Base-by-base conservation (phyloP, 192 early-diverging fungal species). In the Backusella westeae region DNA sequence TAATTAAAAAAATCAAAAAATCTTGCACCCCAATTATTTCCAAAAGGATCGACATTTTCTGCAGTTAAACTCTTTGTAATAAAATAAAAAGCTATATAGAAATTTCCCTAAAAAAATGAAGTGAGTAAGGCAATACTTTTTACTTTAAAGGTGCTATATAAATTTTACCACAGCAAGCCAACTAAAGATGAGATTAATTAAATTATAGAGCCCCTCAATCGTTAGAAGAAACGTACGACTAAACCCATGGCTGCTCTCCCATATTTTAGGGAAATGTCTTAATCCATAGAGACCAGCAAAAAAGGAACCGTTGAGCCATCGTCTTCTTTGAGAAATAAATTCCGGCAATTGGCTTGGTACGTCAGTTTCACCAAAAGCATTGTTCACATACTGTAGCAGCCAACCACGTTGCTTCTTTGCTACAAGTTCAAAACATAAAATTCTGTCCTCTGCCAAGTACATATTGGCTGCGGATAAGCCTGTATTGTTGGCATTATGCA, bases 1-100 rank as follows among this genome's bases (percentile, higher is more conserved):
- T 90, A 85, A 7, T 90, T 86, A 72, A 96, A 86, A 3, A 93
- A 77, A 69, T 88, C 81, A 80, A 93, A 92, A 0, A 97, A 82
- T n/a, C 80, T 78, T 34, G 84, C 75, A 39, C 91, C 90, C 66
- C 79, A 87, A 32, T 81, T 81, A 46, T 86, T 87, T 12, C 77
- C 84, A 49, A 92, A 91, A 9, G 90, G 91, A 81, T 90, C 90
- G 41, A 83, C 80, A 12, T 65, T 78, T 5, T 80, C 74, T 4
- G 66, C 41, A 9, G 81, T 75, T 15, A 85, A 69, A 23, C 81
- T 75, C 65, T 85, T 78, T 63, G 83, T 78, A 71, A 96, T 84
- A 85, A 96, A 94, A 78, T 83, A 93, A 82, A 95, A 96, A 0
- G 90, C 90, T 41, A 96, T 89, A 79, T 94, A 95, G 80, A 96